Evolutionary conservation across 2,329 filamentous ascomycete species (phyloP), one percentile per base, ranked within the genome.

Genomic region (Ophiocordyceps sinensis): DNA sequence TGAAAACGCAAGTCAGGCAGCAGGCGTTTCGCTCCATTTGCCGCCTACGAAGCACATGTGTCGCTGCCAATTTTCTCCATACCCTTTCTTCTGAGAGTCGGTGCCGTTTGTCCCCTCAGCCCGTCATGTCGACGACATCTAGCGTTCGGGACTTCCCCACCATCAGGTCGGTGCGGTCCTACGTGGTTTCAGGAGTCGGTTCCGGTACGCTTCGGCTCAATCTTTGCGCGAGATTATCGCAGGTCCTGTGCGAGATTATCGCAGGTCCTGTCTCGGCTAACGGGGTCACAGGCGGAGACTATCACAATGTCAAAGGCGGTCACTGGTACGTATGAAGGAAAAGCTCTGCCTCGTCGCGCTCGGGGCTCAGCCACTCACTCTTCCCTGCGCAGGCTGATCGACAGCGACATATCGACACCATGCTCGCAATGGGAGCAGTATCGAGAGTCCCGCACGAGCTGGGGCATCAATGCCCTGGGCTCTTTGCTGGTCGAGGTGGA

Each of bases 401-500:
- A 94, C 64, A 82, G 82, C 46, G 80, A 88, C 51, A 95, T 95
- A 57, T 87, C 88, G 2, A 95, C 87, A 1, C 88, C 88, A 7
- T 93, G 88, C 74, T 89, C 86, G 39, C 75, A 78, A 61, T 94
- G 88, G 75, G 84, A 91, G 49, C 70, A 88, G 51, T 95, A 94
- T 63, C 79, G 87, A 49, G 77, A 80, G 45, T 94, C 87, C 31
- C 74, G 88, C 51, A 94, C 87, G 12, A 87, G 80, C 59, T 95
- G 86, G 85, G 88, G 88, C 31, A 95, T 95, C 70, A 95, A 95
- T 53, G 87, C 94, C 8, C 67, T 95, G 23, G 88, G 88, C 2
- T 94, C 87, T 0, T 94, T 95, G 64, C 82, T 87, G 52, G 75
- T 95, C 8, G 87, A 94, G 63, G 78, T 95, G 42, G 85, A 94